These are phyloP conservation scores for Fusarium pilosicola DNA, from an alignment of 2,329 filamentous ascomycete species.

Conservation along the genomic window DNA sequence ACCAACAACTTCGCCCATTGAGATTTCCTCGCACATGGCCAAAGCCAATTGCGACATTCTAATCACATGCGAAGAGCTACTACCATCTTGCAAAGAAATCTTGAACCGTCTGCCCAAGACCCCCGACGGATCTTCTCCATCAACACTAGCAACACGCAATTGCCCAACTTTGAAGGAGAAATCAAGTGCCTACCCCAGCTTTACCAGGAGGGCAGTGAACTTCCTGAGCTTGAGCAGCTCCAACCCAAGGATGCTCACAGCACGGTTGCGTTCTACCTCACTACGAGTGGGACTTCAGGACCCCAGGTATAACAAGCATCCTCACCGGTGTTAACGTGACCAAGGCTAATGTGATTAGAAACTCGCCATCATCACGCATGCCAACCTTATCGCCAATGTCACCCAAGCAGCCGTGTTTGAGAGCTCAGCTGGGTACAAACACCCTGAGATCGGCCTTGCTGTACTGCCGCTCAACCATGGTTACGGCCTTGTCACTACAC, in stretches of 20 bases:
- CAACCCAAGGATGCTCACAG: neutral
- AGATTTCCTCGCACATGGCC: neutral
- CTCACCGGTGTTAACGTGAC: fast-evolving
- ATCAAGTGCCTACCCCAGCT: neutral
- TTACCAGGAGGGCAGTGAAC: neutral
- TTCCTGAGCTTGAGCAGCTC: neutral
- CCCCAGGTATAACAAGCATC: fast-evolving
- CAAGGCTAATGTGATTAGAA: neutral
- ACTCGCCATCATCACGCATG: neutral
- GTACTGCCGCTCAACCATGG: neutral
- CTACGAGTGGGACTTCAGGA: neutral
- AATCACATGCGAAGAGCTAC: neutral
- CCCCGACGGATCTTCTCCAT: neutral
- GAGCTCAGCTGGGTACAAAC: neutral
- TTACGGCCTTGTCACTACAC: neutral
- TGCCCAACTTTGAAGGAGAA: neutral
- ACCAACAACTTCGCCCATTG: neutral
- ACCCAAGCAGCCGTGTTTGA: neutral
- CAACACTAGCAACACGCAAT: neutral
- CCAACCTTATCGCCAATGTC: neutral
- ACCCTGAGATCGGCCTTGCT: neutral
- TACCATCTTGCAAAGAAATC: neutral
- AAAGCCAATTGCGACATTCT: neutral
- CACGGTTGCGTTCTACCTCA: neutral
- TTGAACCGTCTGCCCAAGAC: neutral